Conservation (phyloP, 2,329 filamentous ascomycete genomes). For the Aspergillaceae sp. region DNA sequence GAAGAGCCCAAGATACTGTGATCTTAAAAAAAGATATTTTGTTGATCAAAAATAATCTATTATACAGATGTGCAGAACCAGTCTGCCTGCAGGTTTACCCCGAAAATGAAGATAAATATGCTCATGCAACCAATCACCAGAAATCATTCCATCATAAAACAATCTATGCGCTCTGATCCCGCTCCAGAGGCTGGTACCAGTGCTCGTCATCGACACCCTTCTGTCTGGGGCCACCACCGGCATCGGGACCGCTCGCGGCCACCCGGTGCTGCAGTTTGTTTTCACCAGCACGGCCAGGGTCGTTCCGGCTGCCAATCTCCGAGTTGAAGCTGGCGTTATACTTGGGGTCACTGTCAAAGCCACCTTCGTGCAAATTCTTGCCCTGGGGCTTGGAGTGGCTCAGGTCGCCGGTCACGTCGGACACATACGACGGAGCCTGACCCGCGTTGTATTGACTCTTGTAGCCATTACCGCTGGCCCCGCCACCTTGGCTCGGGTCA, state of each 20-base stretch:
- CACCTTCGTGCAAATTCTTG: conserved; percentile 43
- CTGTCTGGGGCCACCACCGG: conserved; percentile 17
- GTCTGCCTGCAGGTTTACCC: too few species aligned
- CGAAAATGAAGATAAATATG: too few species aligned
- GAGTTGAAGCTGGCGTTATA: conserved; percentile 44
- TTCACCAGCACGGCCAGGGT: conserved; percentile 46
- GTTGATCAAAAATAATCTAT: too few species aligned
- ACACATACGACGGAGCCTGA: conserved; percentile 31
- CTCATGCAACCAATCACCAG: neutral
- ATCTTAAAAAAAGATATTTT: too few species aligned
- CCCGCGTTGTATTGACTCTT: conserved; percentile 20
- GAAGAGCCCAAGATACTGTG: too few species aligned
- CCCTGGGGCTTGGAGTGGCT: conserved; percentile 42
- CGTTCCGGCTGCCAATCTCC: conserved; percentile 47
- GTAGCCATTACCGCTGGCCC: conserved; percentile 19
- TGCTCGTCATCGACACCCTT: conserved; percentile 16
- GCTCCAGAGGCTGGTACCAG: conserved; percentile 16
- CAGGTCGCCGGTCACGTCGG: conserved; percentile 23
- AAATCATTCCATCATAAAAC: neutral
- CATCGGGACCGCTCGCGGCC: conserved; percentile 21
- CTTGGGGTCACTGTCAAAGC: conserved; percentile 32
- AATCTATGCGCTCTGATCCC: conserved; percentile 22
- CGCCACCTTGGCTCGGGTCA: conserved; percentile 13
- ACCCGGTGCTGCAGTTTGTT: conserved; percentile 24
- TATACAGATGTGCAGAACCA: too few species aligned